Evolutionary conservation across 1,284 basidiomycete species (phyloP).

Genomic region (Puccinia horiana): DNA sequence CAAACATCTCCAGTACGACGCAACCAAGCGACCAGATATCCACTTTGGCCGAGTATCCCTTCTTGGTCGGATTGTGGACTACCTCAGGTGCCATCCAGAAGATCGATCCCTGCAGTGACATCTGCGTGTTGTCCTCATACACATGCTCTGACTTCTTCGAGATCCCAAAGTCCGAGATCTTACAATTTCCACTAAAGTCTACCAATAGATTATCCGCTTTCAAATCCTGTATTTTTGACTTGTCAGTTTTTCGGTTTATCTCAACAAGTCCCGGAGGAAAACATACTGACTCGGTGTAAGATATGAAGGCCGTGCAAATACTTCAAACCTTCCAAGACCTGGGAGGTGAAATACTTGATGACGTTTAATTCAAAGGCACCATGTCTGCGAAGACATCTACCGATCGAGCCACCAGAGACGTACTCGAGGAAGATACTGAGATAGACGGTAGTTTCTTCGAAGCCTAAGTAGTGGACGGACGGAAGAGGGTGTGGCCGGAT

Average conservation of each 20-base stretch:
- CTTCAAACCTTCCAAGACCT: conserved; percentile 87
- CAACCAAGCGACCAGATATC: conserved; percentile 99
- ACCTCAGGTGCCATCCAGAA: conserved; percentile 99
- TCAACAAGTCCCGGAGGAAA: not conserved
- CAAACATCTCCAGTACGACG: conserved; percentile 97
- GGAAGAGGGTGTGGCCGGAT: conserved; percentile 17
- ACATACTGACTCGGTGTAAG: conserved; percentile 74
- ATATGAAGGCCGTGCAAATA: conserved; percentile 91
- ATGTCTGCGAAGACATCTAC: conserved; percentile 85
- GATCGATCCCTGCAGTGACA: conserved; percentile 86
- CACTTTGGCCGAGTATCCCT: conserved; percentile 87
- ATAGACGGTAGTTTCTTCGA: conserved; percentile 84
- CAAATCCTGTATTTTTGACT: conserved; percentile 68
- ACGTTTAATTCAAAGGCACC: conserved; percentile 90
- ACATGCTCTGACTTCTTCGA: conserved; percentile 81
- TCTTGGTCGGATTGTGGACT: conserved; percentile 70
- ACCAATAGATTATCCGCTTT: conserved; percentile 99
- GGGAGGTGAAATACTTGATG: conserved; percentile 86
- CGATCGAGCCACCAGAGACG: conserved; percentile 94
- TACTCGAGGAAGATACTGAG: conserved; percentile 99
- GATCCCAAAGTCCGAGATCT: conserved; percentile 98
- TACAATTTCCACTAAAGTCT: conserved; percentile 87
- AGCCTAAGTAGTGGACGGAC: conserved; percentile 58
- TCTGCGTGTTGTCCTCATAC: conserved; percentile 74
- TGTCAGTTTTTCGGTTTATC: not conserved